Evolutionary conservation across 2,329 filamentous ascomycete species (phyloP).

Genomic region (Annulohypoxylon truncatum): DNA sequence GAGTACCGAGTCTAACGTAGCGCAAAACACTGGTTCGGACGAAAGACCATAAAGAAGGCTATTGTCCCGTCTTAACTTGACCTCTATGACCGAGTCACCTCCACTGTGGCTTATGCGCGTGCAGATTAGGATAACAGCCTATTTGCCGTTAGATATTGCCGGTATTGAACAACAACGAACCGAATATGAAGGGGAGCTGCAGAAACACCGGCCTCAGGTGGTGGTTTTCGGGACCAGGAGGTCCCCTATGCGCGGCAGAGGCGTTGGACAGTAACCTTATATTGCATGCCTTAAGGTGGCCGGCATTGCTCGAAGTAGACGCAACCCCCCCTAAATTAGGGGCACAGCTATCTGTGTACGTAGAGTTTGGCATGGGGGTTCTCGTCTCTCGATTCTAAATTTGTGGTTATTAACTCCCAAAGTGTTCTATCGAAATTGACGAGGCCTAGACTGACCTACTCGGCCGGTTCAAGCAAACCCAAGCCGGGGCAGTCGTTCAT

Average conservation of each 20-base stretch:
- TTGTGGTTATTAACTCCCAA: conserved; percentile 4
- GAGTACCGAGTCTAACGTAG: conserved; percentile 31
- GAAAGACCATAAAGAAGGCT: not conserved
- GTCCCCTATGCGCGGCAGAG: conserved; percentile 21
- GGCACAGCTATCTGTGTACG: conserved; percentile 6
- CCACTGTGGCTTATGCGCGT: conserved; percentile 35
- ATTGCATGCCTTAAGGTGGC: conserved; percentile 29
- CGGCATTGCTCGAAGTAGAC: conserved; percentile 34
- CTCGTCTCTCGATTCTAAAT: conserved; percentile 12
- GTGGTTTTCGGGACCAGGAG: conserved; percentile 11
- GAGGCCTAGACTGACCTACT: conserved; percentile 21
- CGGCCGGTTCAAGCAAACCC: conserved; percentile 21
- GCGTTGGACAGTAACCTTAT: conserved; percentile 26
- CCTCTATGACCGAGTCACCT: conserved; percentile 21
- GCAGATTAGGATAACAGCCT: conserved; percentile 38
- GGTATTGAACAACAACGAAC: conserved; percentile 22
- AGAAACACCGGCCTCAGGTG: conserved; percentile 5
- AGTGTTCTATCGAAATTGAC: conserved; percentile 6
- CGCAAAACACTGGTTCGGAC: conserved; percentile 21
- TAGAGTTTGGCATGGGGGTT: conserved; percentile 15
- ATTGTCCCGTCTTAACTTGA: conserved; percentile 7
- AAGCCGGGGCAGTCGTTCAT: conserved; percentile 24
- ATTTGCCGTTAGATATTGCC: conserved; percentile 40
- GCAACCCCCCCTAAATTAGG: conserved; percentile 31
- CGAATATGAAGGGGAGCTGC: conserved; percentile 17